Evolutionary conservation across 805 yeast genomes (phyloP).

Genomic region (Kregervanrija delftensis): DNA sequence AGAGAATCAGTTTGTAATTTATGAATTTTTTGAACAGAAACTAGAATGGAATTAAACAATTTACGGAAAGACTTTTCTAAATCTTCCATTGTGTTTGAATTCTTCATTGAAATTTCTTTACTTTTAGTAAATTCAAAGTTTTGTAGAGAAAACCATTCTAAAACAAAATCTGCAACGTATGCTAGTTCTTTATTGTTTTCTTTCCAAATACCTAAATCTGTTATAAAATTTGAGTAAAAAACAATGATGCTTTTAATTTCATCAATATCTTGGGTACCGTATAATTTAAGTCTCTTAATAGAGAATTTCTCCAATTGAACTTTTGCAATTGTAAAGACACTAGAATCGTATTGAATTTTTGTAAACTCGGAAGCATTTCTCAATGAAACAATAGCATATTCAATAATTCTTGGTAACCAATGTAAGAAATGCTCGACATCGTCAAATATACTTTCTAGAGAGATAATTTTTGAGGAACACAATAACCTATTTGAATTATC

Average conservation of each 20-base stretch:
- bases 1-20: constrained; percentile 28
- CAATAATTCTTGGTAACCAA: constrained; percentile 33
- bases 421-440: constrained; percentile 7
- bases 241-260: constrained; percentile 16
- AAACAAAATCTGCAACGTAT: constrained; percentile 43
- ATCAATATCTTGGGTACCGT: constrained; percentile 10
- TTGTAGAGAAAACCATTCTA: constrained; percentile 37
- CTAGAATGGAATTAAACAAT: constrained; percentile 50
- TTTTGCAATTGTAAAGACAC: constrained; percentile 22
- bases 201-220: constrained; percentile 31
- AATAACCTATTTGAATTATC: not conserved
- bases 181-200: constrained; percentile 22
- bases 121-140: constrained; percentile 5
- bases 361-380: constrained; percentile 10
- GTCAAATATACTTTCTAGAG: not conserved
- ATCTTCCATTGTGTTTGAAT: constrained; percentile 22
- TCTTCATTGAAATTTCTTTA: constrained; percentile 21
- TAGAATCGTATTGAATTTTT: not conserved
- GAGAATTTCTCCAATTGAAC: constrained; percentile 10
- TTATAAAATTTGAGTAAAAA: constrained; percentile 22
- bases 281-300: constrained; percentile 6
- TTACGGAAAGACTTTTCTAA: constrained; percentile 45
- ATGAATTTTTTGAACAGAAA: constrained; percentile 58
- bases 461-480: not conserved
- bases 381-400: constrained; percentile 24